Percentiles rank a stretch among this genome's conserved stretches.
phyloP scores from a whole-genome alignment of 2,329 filamentous ascomycete genomes.

The Neonectria neomacrospora region DNA sequence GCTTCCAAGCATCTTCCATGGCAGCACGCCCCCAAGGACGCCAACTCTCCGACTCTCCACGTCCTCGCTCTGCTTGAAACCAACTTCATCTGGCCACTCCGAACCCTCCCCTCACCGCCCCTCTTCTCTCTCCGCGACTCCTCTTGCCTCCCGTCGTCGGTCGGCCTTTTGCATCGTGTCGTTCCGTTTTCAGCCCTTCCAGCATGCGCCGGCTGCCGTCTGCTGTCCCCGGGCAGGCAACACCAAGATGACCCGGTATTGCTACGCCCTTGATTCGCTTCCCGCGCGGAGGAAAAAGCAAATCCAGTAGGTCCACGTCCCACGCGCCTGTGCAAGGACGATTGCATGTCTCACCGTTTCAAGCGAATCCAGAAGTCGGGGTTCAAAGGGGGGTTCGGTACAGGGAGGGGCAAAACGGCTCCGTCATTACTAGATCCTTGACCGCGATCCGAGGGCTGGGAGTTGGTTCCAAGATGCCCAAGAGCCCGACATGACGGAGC shows the following conservation, averaged over 20 bases:
- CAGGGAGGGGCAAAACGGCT: neutral
- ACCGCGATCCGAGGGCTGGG: neutral
- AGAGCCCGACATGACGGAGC: slow-evolving; percentile 7
- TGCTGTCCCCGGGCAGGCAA: slow-evolving; percentile 16
- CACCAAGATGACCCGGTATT: neutral
- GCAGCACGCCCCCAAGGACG: neutral
- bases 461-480: neutral
- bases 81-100: neutral
- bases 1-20: slow-evolving; percentile 8
- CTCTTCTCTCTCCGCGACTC: slow-evolving; percentile 21
- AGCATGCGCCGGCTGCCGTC: neutral
- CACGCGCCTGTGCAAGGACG: neutral
- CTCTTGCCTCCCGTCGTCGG: neutral
- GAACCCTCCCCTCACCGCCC: slow-evolving; percentile 25
- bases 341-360: slow-evolving; percentile 4
- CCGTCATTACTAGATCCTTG: neutral
- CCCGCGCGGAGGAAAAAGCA: neutral
- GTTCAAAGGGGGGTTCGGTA: neutral
- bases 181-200: slow-evolving; percentile 18
- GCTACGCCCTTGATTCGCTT: neutral
- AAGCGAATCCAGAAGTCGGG: neutral
- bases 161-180: neutral
- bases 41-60: neutral
- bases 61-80: slow-evolving; percentile 2
- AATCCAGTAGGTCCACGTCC: too few relatives aligned